Base-by-base conservation (phyloP, 2,329 filamentous ascomycete genomes). In the Cytospora mali region DNA sequence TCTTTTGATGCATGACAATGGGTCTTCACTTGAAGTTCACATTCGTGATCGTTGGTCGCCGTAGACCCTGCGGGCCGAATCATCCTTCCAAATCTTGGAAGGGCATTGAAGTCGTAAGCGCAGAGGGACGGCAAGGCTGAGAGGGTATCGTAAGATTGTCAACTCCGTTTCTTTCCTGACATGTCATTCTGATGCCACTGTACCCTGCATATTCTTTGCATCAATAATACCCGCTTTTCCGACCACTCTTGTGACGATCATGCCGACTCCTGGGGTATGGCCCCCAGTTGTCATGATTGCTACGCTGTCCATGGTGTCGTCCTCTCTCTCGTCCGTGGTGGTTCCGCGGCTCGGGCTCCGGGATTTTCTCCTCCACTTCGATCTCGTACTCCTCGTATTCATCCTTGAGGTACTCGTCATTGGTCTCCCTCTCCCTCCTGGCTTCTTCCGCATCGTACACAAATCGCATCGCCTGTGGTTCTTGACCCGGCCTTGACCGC, bases 361-460 rank as follows among this genome's bases (percentile, higher is more conserved):
- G 75, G 18, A 86, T 76, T 1, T 75, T 72, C 69, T 91, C 88
- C 68, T 96, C 92, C 27, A 93, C 86, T 71, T 96, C 92, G 49
- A 91, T 80, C 71, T 90, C 88, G 69, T 89, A 88, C 71, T 93
- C 90, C 68, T 93, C 90, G 69, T 86, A 92, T 70, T 92, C 89
- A 50, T 89, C 84, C 49, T 84, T 85, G 71, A 89, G 92, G 73
- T 88, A 93, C 55, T 84, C 80, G 4, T 82, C 81, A 2, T 93
- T 89, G 14, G 83, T 81, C 14, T 83, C 81, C 69, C 86, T 85
- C 76, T 99, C 95, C 18, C 82, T 81, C 53, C 84, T 83, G 2
- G 93, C 93, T 55, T 89, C 84, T 60, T 89, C 88, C 0, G 88
- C 86, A 67, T 97, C 91, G 55, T 98, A 88, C 75, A 97, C 92